Evolutionary conservation across 352 stramenopile species (phyloP).

Genomic region (Phytophthora cryptogea): DNA sequence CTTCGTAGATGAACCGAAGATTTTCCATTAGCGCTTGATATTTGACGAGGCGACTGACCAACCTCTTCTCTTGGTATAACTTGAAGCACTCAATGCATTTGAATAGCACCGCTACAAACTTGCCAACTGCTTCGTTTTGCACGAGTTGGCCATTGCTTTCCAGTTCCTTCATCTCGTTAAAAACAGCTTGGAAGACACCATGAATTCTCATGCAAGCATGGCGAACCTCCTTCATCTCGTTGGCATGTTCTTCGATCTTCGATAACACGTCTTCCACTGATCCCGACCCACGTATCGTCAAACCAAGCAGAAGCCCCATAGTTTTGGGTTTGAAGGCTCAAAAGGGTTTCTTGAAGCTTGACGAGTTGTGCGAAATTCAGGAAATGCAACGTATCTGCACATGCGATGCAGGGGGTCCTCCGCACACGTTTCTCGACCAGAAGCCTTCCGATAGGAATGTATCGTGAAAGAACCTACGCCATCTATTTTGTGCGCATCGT

Average conservation of each 20-base stretch:
- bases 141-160: conserved; percentile 1
- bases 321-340: neutral
- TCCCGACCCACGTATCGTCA: neutral
- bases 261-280: neutral
- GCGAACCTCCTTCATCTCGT: conserved; percentile 1
- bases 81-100: conserved; percentile 1
- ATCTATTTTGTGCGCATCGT: no score
- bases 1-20: neutral
- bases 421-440: no score
- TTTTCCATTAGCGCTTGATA: conserved; percentile 9
- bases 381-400: neutral
- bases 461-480: no score
- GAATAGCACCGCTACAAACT: conserved; percentile 5
- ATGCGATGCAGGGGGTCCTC: no score
- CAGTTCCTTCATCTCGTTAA: conserved; percentile 5
- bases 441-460: no score
- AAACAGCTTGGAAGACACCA: neutral
- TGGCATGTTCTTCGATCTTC: neutral
- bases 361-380: neutral
- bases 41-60: neutral
- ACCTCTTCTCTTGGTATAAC: conserved; percentile 6
- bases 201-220: conserved; percentile 7
- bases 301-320: neutral
- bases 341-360: neutral
- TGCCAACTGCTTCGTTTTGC: conserved; percentile 5